Percentiles rank a stretch among this genome's conserved stretches.
Conservation (phyloP, 768 basidiomycete genomes). For the Amanita phalloides region DNA sequence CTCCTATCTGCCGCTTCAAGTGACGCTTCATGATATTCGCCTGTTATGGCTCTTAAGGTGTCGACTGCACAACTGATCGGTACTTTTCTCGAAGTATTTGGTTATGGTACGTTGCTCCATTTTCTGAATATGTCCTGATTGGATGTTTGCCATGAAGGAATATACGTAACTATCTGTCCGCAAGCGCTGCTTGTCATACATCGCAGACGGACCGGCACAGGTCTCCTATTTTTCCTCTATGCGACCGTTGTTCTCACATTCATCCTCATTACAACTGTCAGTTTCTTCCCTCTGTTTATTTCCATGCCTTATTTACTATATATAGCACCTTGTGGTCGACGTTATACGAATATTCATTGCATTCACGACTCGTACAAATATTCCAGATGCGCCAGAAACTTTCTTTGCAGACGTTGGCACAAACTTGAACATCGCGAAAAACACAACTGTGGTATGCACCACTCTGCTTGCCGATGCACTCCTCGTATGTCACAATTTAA, state of each 20-base stretch:
- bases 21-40: neutral
- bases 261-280: neutral
- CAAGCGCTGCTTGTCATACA: neutral
- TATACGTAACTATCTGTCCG: neutral
- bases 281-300: neutral
- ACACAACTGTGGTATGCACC: neutral
- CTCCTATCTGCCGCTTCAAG: neutral
- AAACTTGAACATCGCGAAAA: neutral
- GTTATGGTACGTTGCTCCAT: constrained; percentile 1
- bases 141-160: neutral
- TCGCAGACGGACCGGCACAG: neutral
- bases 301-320: neutral
- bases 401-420: constrained; percentile 2
- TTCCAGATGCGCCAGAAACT: neutral
- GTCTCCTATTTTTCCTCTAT: neutral
- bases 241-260: neutral
- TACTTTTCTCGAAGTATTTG: constrained; percentile 2
- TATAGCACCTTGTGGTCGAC: constrained; percentile 2
- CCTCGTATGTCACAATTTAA: neutral
- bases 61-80: constrained; percentile 3
- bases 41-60: neutral
- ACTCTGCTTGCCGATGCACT: constrained; percentile 2
- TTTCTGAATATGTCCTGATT: neutral
- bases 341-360: neutral
- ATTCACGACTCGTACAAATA: neutral